Evolutionary conservation across 2,329 filamentous ascomycete genomes (phyloP), one percentile per base, ranked within the genome.

Genomic region (Cucurbitaria berberidis): DNA sequence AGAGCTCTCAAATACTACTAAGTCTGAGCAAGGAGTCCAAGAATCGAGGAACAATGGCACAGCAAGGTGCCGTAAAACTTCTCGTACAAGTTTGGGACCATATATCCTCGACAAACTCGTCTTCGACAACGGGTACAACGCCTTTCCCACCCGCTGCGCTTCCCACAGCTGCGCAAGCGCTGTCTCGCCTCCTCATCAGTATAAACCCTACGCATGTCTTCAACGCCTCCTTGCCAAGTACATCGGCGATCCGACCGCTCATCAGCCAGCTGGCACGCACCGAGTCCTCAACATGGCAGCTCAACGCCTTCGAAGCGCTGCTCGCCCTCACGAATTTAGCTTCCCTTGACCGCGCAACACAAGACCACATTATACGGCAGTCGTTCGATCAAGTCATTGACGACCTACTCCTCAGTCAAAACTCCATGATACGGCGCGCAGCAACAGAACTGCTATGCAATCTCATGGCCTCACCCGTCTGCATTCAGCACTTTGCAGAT

Each of bases 291-390:
- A 64, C 66, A 45, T 90, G 96, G 72, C 84, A 98, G 13, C 83
- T 99, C 0, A 92, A 95, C 0, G 87, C 89, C 0, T 99, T 98
- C 63, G 95, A 99, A 75, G 84, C 89, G 0, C 83, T 99, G 8
- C 89, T 98, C 73, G 93, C 95, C 0, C 84, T 99, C 30, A 98
- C 95, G 0, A 99, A 99, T 65, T 84, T 99, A 7, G 95, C 93
- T 0, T 96, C 91, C 0, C 74, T 79, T 44, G 88, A 93, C 47
- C 83, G 88, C 36, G 69, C 77, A 29, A 84, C 86, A 5, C 84
- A 88, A 39, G 80, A 83, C 30, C 80, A 83, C 15, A 93, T 96
- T 44, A 86, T 96, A 30, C 86, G 89, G 9, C 79, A 84, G 3
- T 86, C 88, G 0, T 96, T 91, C 85, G 73, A 86, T 0, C 85